phyloP scores from a whole-genome alignment of 176 grass and related monocot species.

The Chloris gayana region DNA sequence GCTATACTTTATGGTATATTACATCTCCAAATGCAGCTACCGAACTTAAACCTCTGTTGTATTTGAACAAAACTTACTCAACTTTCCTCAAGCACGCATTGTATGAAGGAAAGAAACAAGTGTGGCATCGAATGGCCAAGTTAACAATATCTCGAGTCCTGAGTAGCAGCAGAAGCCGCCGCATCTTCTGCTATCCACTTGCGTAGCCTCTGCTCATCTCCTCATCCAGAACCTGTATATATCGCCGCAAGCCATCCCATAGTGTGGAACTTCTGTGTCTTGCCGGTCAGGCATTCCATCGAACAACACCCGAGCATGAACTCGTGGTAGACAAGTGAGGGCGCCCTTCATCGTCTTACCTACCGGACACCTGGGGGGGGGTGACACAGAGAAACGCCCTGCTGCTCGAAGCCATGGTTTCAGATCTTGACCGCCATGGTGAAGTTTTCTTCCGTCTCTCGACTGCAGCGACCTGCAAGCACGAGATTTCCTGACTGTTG shows the following conservation, averaged over 20 bases:
- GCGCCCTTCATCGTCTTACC: neutral
- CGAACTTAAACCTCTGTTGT: neutral
- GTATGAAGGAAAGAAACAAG: neutral
- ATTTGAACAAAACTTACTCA: neutral
- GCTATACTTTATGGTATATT: neutral
- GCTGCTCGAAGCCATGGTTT: no score
- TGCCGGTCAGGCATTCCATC: neutral
- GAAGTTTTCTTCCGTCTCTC: neutral
- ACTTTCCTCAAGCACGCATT: neutral
- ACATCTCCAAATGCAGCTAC: neutral
- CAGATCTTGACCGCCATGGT: neutral
- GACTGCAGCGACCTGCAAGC: neutral
- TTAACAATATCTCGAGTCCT: neutral
- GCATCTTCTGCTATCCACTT: neutral
- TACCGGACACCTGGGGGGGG: neutral
- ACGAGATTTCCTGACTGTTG: neutral
- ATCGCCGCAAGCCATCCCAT: neutral
- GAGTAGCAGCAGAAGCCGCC: no score
- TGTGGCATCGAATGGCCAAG: neutral
- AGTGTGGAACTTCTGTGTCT: neutral
- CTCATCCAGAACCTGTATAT: neutral
- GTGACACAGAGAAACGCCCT: neutral
- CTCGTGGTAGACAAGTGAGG: no score
- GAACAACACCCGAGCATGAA: no score
- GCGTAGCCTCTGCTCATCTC: neutral